These are phyloP conservation scores for Cucumis cinereus DNA, from an alignment of 306 rosid genomes.

Conservation along the genomic window DNA sequence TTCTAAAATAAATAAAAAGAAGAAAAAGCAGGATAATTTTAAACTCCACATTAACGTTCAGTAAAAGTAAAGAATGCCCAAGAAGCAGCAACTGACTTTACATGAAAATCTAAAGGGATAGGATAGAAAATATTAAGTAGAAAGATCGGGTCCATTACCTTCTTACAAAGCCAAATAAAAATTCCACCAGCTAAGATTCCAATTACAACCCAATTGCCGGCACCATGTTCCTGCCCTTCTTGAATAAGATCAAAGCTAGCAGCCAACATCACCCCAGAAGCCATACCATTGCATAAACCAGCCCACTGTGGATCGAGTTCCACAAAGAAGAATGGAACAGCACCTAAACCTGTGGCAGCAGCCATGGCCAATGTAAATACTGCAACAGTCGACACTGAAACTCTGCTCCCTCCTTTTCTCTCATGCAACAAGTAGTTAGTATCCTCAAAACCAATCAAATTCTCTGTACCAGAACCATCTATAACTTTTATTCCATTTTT, in stretches of 20 bases:
- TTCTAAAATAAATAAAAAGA: neutral
- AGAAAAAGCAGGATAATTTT: neutral
- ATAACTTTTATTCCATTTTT: constrained; percentile 57
- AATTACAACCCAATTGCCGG: constrained; percentile 84
- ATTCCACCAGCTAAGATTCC: constrained; percentile 85
- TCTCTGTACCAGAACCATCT: constrained; percentile 74
- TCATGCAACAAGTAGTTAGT: constrained; percentile 27
- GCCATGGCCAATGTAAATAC: constrained; percentile 94
- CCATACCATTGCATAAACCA: constrained; percentile 97
- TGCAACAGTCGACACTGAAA: constrained; percentile 86
- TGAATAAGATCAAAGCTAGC: constrained; percentile 90
- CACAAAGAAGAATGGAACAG: constrained; percentile 96
- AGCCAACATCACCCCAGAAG: constrained; percentile 99
- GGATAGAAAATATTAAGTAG: neutral
- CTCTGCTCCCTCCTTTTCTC: constrained; percentile 52
- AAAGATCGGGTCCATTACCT: constrained; percentile 35
- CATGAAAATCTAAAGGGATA: neutral
- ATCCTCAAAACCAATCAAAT: constrained; percentile 30
- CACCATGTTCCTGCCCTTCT: constrained; percentile 85
- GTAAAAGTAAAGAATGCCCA: neutral
- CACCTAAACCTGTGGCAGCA: constrained; percentile 96
- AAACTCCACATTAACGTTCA: neutral
- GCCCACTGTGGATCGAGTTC: constrained; percentile 99
- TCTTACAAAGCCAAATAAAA: constrained; percentile 87
- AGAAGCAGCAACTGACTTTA: neutral